Evolutionary conservation across 306 rosid species (phyloP), one percentile per base, ranked within the genome.

Genomic region (Fragaria iinumae): DNA sequence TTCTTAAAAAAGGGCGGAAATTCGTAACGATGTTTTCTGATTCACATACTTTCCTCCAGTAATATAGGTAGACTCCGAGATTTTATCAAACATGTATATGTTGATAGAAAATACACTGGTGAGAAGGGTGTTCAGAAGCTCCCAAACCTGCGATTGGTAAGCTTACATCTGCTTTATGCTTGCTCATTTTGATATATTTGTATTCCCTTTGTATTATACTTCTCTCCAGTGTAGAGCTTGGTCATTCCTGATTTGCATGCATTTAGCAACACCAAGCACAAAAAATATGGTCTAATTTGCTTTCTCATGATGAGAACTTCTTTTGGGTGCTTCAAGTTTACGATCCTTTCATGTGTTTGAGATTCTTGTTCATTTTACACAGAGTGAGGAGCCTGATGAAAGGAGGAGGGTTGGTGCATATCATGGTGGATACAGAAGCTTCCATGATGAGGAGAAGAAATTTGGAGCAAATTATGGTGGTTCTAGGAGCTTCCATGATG

Each of bases 21-120:
- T 69, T 72, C 13, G 39, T 67, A 43, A 17, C 11, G 79, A 41
- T 52, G 43, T 78, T 55, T 25, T 80, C 84, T 88, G 69, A 90
- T 63, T 85, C 59, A 75, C 70, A 32, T 77, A 41, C 70, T 69
- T 85, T 67, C 69, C 41, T 77, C 73, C 93, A 95, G 99, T 82
- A 88, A 92, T 82, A 75, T 89, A 32, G 86, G 34, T 14, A 83
- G 67, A 72, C 91, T 95, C 39, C 78, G 99, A 72, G 92, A 91
- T 6, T 95, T 92, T 52, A 92, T 95, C 83, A 95, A 85, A 85
- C 76, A 77, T 44, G 92, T 87, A 25, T 95, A 95, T 12, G 87
- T 89, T 73, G 92, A 92, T 34, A 84, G 90, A 81, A 90, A 59
- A 77, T 95, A 72, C 79, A 72, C 87, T 0, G 96, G 96, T 43